Evolutionary conservation across 2,329 filamentous ascomycete species (phyloP), one percentile per base, ranked within the genome.

Genomic region (Aspergillus sojae): DNA sequence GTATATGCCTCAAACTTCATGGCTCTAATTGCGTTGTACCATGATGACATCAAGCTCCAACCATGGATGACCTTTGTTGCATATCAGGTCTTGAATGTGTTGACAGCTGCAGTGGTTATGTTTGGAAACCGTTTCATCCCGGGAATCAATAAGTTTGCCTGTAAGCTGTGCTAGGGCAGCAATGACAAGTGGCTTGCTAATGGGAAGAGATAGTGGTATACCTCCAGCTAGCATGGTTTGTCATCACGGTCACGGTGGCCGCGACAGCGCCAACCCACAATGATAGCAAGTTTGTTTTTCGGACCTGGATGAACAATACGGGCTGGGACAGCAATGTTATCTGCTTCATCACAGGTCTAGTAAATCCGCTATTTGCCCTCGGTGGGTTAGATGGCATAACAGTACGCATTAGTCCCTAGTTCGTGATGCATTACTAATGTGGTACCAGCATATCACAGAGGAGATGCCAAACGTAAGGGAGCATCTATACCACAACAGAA

Each of bases 291-390:
- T 85, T 85, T 61, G 84, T 86, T 23, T 86, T 85, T 68, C 74
- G 71, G 43, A 84, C 81, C 2, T 85, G 82, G 77, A 80, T 83
- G 60, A 85, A 85, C 67, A 81, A 83, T 55, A 85, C 84, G 0
- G 83, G 84, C 14, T 85, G 83, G 83, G 73, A 80, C 39, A 82
- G 79, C 61, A 79, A 83, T 60, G 80, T 76, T 1, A 80, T 85
- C 39, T 81, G 78, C 62, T 85, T 85, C 68, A 83, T 85, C 60
- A 82, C 81, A 0, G 83, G 83, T 0, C 70, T 85, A 4, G 80
- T 85, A 1, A 84, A 84, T 62, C 79, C 81, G 0, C 70, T 82
- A 5, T 85, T 82, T 70, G 77, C 78, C 26, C 74, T 85, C 16
- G 80, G 81, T 26, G 81, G 82, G 0, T 72, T 85, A 1, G 83